Conservation (phyloP, 345 rosid species). For the Eucalyptus marginata region DNA sequence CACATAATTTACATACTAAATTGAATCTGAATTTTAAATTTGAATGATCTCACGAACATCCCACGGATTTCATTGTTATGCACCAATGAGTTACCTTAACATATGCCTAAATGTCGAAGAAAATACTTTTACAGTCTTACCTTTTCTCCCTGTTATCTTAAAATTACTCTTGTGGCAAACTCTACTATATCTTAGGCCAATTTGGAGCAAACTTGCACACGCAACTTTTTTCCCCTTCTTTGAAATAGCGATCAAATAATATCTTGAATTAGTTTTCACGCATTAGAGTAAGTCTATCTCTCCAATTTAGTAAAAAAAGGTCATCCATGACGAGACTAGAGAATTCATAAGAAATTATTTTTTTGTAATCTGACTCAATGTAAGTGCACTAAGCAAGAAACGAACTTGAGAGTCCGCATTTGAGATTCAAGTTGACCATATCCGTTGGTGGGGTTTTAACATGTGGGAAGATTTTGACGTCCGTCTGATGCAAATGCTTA, state of each 20-base stretch:
- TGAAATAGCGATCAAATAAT: not conserved
- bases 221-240: not conserved
- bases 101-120: not conserved
- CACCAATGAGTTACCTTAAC: not conserved
- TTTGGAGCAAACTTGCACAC: not conserved
- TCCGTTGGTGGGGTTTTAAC: not conserved
- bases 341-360: not conserved
- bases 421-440: not conserved
- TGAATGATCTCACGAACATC: not conserved
- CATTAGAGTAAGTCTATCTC: not conserved
- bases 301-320: not conserved
- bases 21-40: not conserved
- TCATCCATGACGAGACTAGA: not conserved
- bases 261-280: not conserved
- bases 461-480: not conserved
- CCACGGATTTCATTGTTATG: not conserved
- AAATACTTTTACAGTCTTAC: not conserved
- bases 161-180: not conserved
- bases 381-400: not conserved
- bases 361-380: not conserved
- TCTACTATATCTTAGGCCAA: not conserved
- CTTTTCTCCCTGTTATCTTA: not conserved
- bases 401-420: not conserved
- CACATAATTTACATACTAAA: not conserved
- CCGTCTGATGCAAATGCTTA: not conserved